Base-by-base conservation (phyloP, 169 alveolate genomes). In the Eimeria necatrix region DNA sequence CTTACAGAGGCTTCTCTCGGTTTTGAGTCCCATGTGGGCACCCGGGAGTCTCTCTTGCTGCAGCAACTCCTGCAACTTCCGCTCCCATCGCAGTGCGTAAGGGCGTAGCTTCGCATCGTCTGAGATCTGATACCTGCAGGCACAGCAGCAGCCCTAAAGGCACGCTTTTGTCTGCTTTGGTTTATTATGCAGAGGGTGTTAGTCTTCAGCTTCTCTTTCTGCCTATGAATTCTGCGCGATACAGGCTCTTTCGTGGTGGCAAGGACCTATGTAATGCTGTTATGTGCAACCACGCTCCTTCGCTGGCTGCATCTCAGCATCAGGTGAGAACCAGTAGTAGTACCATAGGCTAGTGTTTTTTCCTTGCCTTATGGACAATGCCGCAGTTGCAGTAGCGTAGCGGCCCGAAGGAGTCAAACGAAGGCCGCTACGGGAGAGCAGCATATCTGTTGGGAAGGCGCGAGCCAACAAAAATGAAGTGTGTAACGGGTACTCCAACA, bases 1-100 rank as follows among this genome's bases (percentile, higher is more conserved):
- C 95, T 22, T 81, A 92, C 95, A 86, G 41, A 92, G 91, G 93
- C 95, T 92, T 26, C 89, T 86, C 24, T 92, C 95, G 2, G 95
- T 92, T 53, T 92, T 92, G n/a, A 78, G 80, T 46, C 89, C 88
- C 48, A 92, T 92, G 70, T 56, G 64, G 56, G 95, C 95, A 5
- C 95, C 95, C 3, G 95, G 95, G 56, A 92, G 73, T 12, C 51
- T 26, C 87, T 80, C 74, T 10, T 20, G 22, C 64, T 81, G 85
- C 12, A 92, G 86, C 61, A 80, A 86, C 12, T 81, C 68, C 53
- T 76, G 74, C 41, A 92, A 68, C 68, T 46, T 73, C 78, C 61
- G 46, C 52, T 92, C 95, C 95, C 95, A 92, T 26, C 85, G 90
- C 68, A 61, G 5, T 18, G 95, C 95, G 46, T n/a, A 73, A 16